Conservation (phyloP, 2,329 filamentous ascomycete species). For the Dactylonectria estremocensis region DNA sequence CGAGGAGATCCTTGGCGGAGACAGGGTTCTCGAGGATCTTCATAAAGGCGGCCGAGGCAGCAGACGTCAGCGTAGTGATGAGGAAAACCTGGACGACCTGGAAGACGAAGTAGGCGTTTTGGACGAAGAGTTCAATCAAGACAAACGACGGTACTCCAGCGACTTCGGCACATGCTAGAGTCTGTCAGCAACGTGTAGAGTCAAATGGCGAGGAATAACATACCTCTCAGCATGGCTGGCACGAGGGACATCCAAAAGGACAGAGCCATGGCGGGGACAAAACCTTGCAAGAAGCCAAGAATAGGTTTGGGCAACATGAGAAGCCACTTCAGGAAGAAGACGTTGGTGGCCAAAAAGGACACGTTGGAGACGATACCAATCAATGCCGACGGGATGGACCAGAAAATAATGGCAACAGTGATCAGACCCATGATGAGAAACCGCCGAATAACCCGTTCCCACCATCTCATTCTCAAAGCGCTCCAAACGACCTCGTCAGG, state of each 20-base stretch:
- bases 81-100: slow-evolving; percentile 94
- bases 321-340: slow-evolving; percentile 82
- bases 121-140: slow-evolving; percentile 87
- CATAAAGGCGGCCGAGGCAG: slow-evolving; percentile 79
- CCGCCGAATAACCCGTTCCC: slow-evolving; percentile 83
- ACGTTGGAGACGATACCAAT: slow-evolving; percentile 93
- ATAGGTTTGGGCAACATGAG: slow-evolving; percentile 78
- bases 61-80: slow-evolving; percentile 85
- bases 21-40: slow-evolving; percentile 75
- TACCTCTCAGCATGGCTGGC: slow-evolving; percentile 81
- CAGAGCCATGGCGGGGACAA: slow-evolving; percentile 85
- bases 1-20: slow-evolving; percentile 75
- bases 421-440: slow-evolving; percentile 81
- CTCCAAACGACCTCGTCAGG: slow-evolving; percentile 91
- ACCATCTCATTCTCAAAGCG: slow-evolving; percentile 88
- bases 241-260: slow-evolving; percentile 90
- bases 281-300: slow-evolving; percentile 86
- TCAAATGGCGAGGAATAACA: slow-evolving; percentile 7
- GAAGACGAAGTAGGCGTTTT: slow-evolving; percentile 93
- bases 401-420: slow-evolving; percentile 86
- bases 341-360: slow-evolving; percentile 72
- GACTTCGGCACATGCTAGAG: slow-evolving; percentile 79
- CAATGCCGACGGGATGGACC: slow-evolving; percentile 81
- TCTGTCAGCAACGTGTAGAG: slow-evolving; percentile 7
- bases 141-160: slow-evolving; percentile 86